Percentiles rank a stretch among this genome's conserved stretches.
phyloP scores from a whole-genome alignment of 2,329 filamentous ascomycete genomes.

The Cytospora schulzeri region DNA sequence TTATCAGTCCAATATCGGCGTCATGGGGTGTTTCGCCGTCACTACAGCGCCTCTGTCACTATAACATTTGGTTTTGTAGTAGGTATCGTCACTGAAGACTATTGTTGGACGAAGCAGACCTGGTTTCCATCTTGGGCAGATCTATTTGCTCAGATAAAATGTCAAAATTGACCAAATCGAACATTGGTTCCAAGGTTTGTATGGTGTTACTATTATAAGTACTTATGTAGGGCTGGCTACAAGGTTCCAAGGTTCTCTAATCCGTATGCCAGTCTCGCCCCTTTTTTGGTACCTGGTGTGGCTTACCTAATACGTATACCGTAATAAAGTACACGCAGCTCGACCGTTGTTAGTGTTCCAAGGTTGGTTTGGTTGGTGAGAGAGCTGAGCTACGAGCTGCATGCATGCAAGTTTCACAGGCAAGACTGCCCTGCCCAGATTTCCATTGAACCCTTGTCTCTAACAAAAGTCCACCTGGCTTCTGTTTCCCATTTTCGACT shows the following conservation, averaged over 20 bases:
- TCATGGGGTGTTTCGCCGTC: not conserved
- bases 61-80: not conserved
- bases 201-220: too few species aligned
- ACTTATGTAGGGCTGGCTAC: too few species aligned
- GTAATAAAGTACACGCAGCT: not conserved
- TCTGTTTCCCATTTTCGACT: not conserved
- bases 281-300: not conserved
- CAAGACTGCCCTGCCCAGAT: slow-evolving; percentile 6
- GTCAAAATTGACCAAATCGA: not conserved
- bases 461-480: not conserved
- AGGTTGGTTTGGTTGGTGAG: not conserved
- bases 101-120: not conserved
- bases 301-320: slow-evolving; percentile 22
- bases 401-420: slow-evolving; percentile 20
- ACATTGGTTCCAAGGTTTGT: too few species aligned
- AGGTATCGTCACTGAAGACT: not conserved
- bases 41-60: not conserved
- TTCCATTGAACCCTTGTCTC: not conserved
- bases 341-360: not conserved
- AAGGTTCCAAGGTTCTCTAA: too few species aligned
- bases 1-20: not conserved
- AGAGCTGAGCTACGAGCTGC: not conserved
- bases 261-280: not conserved
- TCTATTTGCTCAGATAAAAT: too few species aligned
- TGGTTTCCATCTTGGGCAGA: too few species aligned